These are phyloP conservation scores for Botrytis deweyae DNA, from an alignment of 2,329 filamentous ascomycete species.

Conservation along the genomic window DNA sequence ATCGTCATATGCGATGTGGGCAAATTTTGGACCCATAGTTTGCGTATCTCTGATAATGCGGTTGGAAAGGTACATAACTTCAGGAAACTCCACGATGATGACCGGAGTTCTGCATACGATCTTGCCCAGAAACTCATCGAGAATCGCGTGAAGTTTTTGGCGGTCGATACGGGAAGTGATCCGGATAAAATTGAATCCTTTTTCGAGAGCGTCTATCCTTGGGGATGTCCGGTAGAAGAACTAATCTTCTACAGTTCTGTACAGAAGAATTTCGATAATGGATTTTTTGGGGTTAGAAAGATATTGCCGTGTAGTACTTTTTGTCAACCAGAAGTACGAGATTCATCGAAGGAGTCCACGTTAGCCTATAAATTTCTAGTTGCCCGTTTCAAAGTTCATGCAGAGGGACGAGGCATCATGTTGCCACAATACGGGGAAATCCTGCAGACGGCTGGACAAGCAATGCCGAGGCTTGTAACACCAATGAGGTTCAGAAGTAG, in stretches of 20 bases:
- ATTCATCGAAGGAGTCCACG: neutral
- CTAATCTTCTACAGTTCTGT: neutral
- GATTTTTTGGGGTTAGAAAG: neutral
- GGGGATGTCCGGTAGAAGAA: neutral
- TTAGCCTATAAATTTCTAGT: neutral
- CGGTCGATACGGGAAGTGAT: neutral
- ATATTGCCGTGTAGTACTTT: neutral
- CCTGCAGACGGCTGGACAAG: neutral
- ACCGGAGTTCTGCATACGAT: neutral
- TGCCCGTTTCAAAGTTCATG: neutral
- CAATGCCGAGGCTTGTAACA: neutral
- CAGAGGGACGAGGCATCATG: neutral
- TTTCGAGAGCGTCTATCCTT: neutral
- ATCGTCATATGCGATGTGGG: neutral
- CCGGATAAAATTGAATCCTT: neutral
- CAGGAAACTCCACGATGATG: neutral
- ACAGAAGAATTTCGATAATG: neutral
- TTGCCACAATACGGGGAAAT: neutral
- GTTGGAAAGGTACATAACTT: neutral
- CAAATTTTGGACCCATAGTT: neutral
- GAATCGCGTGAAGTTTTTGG: neutral
- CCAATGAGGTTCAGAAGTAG: neutral
- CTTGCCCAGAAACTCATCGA: neutral
- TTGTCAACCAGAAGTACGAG: neutral
- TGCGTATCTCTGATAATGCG: rapidly evolving